phyloP scores from a whole-genome alignment of 495 filamentous ascomycete species.

The Poronia punctata region DNA sequence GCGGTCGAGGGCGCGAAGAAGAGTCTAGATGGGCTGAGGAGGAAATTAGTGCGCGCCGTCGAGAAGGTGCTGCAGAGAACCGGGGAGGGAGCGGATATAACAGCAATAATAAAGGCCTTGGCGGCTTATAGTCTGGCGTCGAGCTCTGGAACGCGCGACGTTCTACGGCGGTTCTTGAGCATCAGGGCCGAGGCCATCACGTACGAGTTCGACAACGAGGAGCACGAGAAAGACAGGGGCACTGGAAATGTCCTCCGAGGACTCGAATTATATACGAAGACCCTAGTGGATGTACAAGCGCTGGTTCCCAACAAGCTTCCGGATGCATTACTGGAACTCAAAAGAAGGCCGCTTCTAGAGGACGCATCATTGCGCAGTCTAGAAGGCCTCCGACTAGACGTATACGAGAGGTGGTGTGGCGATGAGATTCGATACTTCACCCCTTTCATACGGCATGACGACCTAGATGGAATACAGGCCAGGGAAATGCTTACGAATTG shows the following conservation, averaged over 20 bases:
- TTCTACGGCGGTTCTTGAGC: conserved; percentile 72
- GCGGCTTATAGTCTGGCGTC: conserved; percentile 78
- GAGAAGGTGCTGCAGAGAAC: conserved; percentile 56
- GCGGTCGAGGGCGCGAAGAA: conserved; percentile 57
- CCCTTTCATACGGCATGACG: conserved; percentile 82
- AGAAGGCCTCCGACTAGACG: conserved; percentile 70
- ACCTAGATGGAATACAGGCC: conserved; percentile 59
- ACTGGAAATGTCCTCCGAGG: conserved; percentile 50
- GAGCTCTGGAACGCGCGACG: conserved; percentile 73
- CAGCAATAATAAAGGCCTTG: conserved; percentile 61
- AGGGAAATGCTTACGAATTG: conserved; percentile 61
- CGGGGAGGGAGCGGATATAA: conserved; percentile 32
- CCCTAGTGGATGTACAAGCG: conserved; percentile 66
- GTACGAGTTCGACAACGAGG: conserved; percentile 43
- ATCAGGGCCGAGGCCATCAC: conserved; percentile 62
- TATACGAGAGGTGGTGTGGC: conserved; percentile 74
- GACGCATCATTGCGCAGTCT: conserved; percentile 58
- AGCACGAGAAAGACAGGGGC: conserved; percentile 26
- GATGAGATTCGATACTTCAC: conserved; percentile 81
- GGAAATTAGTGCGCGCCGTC: conserved; percentile 56
- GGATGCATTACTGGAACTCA: conserved; percentile 62
- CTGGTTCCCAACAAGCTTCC: conserved; percentile 66
- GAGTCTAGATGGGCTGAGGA: conserved; percentile 53
- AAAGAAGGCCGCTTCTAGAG: conserved; percentile 59
- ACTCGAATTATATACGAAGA: conserved; percentile 66